phyloP scores from a whole-genome alignment of 805 yeast species.

The Saccharomycopsis fermentans region DNA sequence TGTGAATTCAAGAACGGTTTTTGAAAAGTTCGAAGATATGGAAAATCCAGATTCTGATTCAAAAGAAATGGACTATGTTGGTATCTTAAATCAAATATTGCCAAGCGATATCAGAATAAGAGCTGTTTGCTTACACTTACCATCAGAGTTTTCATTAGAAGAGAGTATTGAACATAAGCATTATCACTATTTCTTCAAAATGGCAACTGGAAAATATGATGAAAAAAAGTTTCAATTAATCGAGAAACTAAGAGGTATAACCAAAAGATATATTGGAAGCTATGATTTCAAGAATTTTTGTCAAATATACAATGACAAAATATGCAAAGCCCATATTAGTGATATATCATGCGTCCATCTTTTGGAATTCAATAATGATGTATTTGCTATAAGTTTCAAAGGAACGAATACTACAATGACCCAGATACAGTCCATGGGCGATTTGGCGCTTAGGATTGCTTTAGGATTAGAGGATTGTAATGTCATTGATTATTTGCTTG shows the following conservation, averaged over 20 bases:
- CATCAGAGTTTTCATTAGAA: constrained; percentile 76
- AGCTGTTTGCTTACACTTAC: constrained; percentile 74
- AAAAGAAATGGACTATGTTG: constrained; percentile 66
- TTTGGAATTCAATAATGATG: constrained; percentile 25
- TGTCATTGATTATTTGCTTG: constrained; percentile 48
- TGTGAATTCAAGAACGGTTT: constrained; percentile 57
- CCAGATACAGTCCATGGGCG: constrained; percentile 94
- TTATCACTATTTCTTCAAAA: constrained; percentile 64
- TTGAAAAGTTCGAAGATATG: constrained; percentile 51
- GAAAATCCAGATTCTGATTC: constrained; percentile 42
- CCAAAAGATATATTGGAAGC: constrained; percentile 50
- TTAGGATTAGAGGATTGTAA: constrained; percentile 58
- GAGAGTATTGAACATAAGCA: constrained; percentile 80
- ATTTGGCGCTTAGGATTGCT: constrained; percentile 69
- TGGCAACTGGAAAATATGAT: constrained; percentile 18
- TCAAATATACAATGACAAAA: constrained; percentile 86
- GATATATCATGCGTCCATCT: constrained; percentile 29
- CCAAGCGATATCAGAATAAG: constrained; percentile 79
- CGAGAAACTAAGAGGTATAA: constrained; percentile 59
- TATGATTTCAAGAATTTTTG: constrained; percentile 94
- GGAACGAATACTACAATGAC: constrained; percentile 97
- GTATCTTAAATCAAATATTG: constrained; percentile 61
- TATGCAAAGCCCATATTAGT: constrained; percentile 56
- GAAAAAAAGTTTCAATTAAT: constrained; percentile 43
- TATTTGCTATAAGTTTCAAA: constrained; percentile 61